These are phyloP conservation scores for Vaccinium vitisidaea DNA, from an alignment of 148 eudicot genomes.

Conservation along the genomic window DNA sequence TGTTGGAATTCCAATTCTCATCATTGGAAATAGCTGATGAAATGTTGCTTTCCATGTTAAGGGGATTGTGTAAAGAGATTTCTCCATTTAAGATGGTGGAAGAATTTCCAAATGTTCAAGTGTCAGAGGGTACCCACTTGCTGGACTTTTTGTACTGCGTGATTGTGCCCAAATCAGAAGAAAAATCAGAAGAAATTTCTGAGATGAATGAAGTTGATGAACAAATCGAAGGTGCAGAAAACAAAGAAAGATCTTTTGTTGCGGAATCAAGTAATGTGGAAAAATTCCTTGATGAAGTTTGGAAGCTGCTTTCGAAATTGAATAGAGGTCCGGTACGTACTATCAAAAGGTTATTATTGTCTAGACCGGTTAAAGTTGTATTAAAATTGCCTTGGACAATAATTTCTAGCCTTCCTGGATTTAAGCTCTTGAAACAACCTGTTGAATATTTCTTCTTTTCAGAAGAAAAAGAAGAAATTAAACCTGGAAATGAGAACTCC, in stretches of 20 bases:
- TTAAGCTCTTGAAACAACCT: slow-evolving; percentile 20
- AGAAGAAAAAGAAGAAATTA: slow-evolving; percentile 10
- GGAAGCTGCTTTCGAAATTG: slow-evolving; percentile 8
- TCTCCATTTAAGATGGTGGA: slow-evolving; percentile 33
- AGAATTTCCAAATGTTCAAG: slow-evolving; percentile 1
- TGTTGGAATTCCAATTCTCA: slow-evolving; percentile 26
- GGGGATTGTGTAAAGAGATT: slow-evolving; percentile 30
- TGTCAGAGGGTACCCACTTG: slow-evolving; percentile 25
- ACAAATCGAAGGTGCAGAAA: slow-evolving; percentile 3
- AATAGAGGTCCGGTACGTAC: neutral
- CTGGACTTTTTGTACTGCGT: slow-evolving; percentile 37
- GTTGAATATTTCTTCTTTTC: slow-evolving; percentile 25
- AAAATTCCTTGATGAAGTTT: neutral
- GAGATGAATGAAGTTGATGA: slow-evolving; percentile 10
- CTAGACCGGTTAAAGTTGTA: slow-evolving; percentile 13
- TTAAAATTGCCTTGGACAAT: slow-evolving; percentile 22
- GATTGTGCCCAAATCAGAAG: slow-evolving; percentile 25
- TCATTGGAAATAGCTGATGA: slow-evolving; percentile 24
- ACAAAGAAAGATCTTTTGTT: slow-evolving; percentile 6
- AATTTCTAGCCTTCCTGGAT: slow-evolving; percentile 21
- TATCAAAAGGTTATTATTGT: slow-evolving; percentile 11
- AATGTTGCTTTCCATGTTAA: slow-evolving; percentile 24
- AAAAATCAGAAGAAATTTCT: neutral
- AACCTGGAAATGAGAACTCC: slow-evolving; percentile 6
- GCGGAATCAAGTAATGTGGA: neutral